Conservation (phyloP, 2,329 filamentous ascomycete genomes). For the Talaromyces sp. region DNA sequence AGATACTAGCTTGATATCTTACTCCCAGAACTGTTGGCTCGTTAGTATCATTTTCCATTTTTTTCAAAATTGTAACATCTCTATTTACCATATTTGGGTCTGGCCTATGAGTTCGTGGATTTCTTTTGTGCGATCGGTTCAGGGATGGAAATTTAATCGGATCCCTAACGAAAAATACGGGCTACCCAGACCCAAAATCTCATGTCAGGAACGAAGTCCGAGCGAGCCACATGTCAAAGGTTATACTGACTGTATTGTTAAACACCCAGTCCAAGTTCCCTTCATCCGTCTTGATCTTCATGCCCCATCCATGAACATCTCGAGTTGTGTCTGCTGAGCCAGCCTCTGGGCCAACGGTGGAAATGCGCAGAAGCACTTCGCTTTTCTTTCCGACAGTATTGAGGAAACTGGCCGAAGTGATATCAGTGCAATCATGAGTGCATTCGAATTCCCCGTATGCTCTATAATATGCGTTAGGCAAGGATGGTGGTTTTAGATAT, state of each 20-base stretch:
- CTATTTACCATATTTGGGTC: constrained; percentile 25
- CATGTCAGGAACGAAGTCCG: background rate
- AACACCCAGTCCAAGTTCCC: constrained; percentile 33
- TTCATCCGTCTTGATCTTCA: constrained; percentile 53
- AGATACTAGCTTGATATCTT: constrained; percentile 8
- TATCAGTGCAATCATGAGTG: constrained; percentile 55
- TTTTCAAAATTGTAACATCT: background rate
- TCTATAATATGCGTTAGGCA: background rate
- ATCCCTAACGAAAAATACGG: constrained; percentile 67
- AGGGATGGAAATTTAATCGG: constrained; percentile 68
- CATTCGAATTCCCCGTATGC: constrained; percentile 60
- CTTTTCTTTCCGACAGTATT: constrained; percentile 55
- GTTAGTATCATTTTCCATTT: background rate
- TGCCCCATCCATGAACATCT: constrained; percentile 49
- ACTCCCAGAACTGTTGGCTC: constrained; percentile 28
- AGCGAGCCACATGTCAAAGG: background rate
- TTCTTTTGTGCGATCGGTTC: constrained; percentile 67
- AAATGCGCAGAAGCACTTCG: constrained; percentile 47
- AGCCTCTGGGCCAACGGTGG: constrained; percentile 46
- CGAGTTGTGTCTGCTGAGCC: constrained; percentile 49
- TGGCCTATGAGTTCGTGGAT: constrained; percentile 35
- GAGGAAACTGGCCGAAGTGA: constrained; percentile 56
- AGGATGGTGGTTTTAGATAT: background rate
- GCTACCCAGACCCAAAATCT: constrained; percentile 31
- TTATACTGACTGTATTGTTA: constrained; percentile 15